Percentiles rank a stretch among this genome's conserved stretches.
Evolutionary conservation across 495 filamentous ascomycete genomes (phyloP).

Genomic region (Xylaria curta): DNA sequence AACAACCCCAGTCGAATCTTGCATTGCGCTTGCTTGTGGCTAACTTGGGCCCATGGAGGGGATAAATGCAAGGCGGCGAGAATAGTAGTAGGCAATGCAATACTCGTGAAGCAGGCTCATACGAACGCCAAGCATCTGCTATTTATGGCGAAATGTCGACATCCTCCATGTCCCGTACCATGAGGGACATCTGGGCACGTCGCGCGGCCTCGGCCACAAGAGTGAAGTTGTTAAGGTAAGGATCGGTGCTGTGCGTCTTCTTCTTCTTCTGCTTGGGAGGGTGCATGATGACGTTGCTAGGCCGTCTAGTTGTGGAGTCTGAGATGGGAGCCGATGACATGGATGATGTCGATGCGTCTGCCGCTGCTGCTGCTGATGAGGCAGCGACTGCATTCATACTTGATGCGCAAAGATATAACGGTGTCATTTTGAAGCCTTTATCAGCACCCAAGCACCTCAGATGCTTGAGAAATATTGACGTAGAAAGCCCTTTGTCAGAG

Average conservation of each 20-base stretch:
- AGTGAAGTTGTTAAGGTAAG: constrained; percentile 78
- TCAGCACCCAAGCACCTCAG: background rate
- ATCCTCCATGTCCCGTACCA: constrained; percentile 84
- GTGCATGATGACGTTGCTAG: constrained; percentile 36
- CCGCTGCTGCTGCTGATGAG: constrained; percentile 10
- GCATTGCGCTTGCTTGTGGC: constrained; percentile 15
- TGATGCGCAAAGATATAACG: constrained; percentile 24
- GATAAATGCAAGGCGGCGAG: constrained; percentile 9
- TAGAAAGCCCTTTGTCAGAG: background rate
- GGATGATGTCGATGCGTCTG: constrained; percentile 28
- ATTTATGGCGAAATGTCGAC: constrained; percentile 57
- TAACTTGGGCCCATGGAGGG: constrained; percentile 5
- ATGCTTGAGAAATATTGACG: background rate
- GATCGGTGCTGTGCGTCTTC: constrained; percentile 57
- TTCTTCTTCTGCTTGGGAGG: constrained; percentile 44
- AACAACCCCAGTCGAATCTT: constrained; percentile 9
- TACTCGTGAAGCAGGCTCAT: constrained; percentile 7
- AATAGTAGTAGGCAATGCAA: constrained; percentile 11
- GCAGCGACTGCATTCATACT: background rate
- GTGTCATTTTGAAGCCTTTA: constrained; percentile 18
- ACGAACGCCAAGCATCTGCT: background rate
- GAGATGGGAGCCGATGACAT: constrained; percentile 38
- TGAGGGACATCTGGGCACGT: constrained; percentile 83
- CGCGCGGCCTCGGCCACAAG: constrained; percentile 95
- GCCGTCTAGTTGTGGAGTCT: constrained; percentile 34